A percentile compares a stretch with the other conserved stretches of the same genome.
Conservation (phyloP, 2,329 filamentous ascomycete genomes). For the Calonectria pteridis region DNA sequence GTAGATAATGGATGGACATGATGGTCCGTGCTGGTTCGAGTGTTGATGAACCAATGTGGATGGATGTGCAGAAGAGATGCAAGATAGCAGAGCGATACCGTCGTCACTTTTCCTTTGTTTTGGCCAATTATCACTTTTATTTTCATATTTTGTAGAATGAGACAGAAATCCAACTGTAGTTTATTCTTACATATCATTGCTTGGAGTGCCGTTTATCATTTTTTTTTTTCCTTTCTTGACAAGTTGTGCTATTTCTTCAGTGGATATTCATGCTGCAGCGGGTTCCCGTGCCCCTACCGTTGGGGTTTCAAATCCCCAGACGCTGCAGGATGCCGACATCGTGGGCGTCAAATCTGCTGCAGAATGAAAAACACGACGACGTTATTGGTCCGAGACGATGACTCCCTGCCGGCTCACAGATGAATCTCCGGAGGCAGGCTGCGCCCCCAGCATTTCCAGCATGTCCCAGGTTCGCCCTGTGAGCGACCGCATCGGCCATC, state of each 20-base stretch:
- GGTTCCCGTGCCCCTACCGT: background rate
- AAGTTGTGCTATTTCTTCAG: background rate
- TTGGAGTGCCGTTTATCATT: background rate
- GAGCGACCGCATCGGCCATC: background rate
- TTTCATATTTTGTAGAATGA: background rate
- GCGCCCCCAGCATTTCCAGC: background rate
- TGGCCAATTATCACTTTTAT: background rate
- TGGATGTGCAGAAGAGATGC: background rate
- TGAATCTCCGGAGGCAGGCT: background rate
- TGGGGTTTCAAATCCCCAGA: background rate
- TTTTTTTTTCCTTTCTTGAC: background rate
- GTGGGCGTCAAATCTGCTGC: background rate
- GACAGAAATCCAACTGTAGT: background rate
- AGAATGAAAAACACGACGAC: background rate
- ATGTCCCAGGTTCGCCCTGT: background rate
- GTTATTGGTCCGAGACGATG: background rate
- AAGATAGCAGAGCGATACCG: background rate
- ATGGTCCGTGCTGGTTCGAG: background rate
- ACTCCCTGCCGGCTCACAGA: background rate
- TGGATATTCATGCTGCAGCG: background rate
- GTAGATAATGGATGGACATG: background rate
- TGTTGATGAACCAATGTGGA: background rate
- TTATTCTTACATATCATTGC: background rate
- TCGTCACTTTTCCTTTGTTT: background rate
- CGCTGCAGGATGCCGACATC: background rate